Evolutionary conservation across 2,329 filamentous ascomycete species (phyloP).

Genomic region (Botrytis sinoallii): DNA sequence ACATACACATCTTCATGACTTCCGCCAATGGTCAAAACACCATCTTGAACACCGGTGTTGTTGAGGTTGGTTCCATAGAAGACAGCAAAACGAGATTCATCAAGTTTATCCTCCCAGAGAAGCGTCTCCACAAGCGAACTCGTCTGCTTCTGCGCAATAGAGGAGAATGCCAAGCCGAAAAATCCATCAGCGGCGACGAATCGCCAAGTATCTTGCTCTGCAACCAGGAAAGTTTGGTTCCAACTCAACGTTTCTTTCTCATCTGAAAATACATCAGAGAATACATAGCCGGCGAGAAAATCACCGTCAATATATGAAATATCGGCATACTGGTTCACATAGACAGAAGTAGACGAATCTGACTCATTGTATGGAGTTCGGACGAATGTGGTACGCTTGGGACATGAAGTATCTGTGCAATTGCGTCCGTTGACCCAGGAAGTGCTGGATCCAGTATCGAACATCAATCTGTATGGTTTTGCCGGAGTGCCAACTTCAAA

Average conservation of each 20-base stretch:
- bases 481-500: slow-evolving; percentile 11
- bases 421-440: neutral
- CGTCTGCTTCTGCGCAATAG: neutral
- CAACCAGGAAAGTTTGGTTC: slow-evolving; percentile 17
- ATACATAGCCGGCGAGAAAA: neutral
- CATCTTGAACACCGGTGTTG: neutral
- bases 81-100: slow-evolving; percentile 1
- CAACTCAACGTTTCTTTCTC: neutral
- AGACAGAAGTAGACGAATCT: neutral
- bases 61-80: slow-evolving; percentile 8
- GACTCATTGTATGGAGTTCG: neutral
- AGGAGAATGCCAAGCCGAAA: slow-evolving; percentile 12
- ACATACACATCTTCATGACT: slow-evolving; percentile 13
- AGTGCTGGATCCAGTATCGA: slow-evolving; percentile 14
- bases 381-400: neutral
- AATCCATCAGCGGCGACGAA: neutral
- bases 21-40: slow-evolving; percentile 9
- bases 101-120: slow-evolving; percentile 3
- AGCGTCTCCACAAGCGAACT: slow-evolving; percentile 10
- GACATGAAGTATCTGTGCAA: slow-evolving; percentile 3
- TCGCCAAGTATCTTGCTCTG: neutral
- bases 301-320: neutral
- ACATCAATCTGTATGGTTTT: neutral
- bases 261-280: slow-evolving; percentile 10
- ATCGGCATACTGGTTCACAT: neutral